phyloP scores from a whole-genome alignment of 2,329 filamentous ascomycete genomes.

The Aureobasidium namibiae region DNA sequence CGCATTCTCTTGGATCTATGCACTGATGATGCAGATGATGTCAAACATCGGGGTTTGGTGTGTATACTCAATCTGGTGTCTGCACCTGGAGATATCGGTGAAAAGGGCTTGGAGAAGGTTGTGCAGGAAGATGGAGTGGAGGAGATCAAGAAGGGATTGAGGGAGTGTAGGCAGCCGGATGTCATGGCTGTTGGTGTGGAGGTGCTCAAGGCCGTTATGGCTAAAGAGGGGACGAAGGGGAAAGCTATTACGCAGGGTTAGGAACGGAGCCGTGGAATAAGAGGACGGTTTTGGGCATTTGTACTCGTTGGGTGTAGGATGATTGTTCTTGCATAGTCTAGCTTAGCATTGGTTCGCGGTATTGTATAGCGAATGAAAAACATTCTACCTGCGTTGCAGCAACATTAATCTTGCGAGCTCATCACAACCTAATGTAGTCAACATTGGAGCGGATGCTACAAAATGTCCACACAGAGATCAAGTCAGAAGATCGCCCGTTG shows the following conservation, averaged over 20 bases:
- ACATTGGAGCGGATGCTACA: too few relatives aligned
- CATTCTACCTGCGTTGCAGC: too few relatives aligned
- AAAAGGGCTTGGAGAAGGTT: conserved; percentile 48
- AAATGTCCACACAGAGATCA: too few relatives aligned
- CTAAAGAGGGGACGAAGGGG: not conserved
- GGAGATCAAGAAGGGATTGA: conserved; percentile 59
- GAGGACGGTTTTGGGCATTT: too few relatives aligned
- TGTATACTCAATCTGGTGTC: conserved; percentile 55
- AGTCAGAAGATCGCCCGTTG: too few relatives aligned
- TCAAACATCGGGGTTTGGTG: conserved; percentile 66
- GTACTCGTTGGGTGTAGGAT: too few relatives aligned
- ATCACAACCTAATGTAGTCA: too few relatives aligned
- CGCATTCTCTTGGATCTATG: conserved; percentile 75
- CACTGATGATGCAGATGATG: conserved; percentile 56
- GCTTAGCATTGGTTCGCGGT: not conserved
- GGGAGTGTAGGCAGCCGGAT: conserved; percentile 58
- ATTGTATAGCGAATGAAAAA: not conserved
- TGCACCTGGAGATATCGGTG: conserved; percentile 54
- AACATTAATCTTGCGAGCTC: too few relatives aligned
- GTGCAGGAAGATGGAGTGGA: conserved; percentile 53
- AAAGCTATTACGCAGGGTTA: not conserved
- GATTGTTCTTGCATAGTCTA: not conserved
- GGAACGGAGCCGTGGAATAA: too few relatives aligned
- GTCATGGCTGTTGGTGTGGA: conserved; percentile 65
- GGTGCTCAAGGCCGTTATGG: conserved; percentile 50